phyloP scores from a whole-genome alignment of 768 basidiomycete genomes.

The Boletus speciosus region DNA sequence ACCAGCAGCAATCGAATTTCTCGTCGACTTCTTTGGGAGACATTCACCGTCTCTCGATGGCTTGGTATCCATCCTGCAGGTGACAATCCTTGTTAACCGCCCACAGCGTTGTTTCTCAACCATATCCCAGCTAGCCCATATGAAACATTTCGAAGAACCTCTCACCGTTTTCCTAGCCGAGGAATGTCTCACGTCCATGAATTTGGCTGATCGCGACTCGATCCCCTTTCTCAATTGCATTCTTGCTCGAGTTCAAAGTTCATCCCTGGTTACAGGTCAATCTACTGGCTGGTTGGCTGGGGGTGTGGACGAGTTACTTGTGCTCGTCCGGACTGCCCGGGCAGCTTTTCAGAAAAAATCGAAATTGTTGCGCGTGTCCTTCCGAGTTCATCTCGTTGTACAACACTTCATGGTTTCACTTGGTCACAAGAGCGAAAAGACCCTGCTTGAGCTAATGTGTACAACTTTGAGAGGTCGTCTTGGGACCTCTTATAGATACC shows the following conservation, averaged over 20 bases:
- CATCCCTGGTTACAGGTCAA: constrained; percentile 13
- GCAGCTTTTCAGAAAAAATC: constrained; percentile 30
- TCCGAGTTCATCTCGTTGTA: constrained; percentile 43
- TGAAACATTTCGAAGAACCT: constrained; percentile 72
- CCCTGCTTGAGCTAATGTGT: constrained; percentile 41
- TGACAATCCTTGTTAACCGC: constrained; percentile 23
- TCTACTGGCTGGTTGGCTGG: constrained; percentile 25
- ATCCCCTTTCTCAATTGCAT: constrained; percentile 38
- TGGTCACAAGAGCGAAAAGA: constrained; percentile 40
- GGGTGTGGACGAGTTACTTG: constrained; percentile 31
- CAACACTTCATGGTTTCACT: constrained; percentile 42
- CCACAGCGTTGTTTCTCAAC: neutral
- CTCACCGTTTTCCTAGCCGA: constrained; percentile 36
- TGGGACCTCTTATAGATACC: constrained; percentile 40
- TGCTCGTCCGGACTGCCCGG: constrained; percentile 38
- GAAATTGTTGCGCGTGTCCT: constrained; percentile 43
- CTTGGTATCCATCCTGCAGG: constrained; percentile 59
- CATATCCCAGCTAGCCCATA: constrained; percentile 48
- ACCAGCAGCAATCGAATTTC: constrained; percentile 49
- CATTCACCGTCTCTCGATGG: constrained; percentile 57
- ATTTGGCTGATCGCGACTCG: constrained; percentile 20
- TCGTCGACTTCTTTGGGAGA: constrained; percentile 55
- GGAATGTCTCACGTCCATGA: neutral
- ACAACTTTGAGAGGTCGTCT: constrained; percentile 43
- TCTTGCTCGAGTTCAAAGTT: constrained; percentile 33